A percentile compares a stretch with the other conserved stretches of the same genome.
These are phyloP conservation scores for Pythium rhizo-oryzae DNA, from an alignment of 352 stramenopile genomes.

Conservation along the genomic window DNA sequence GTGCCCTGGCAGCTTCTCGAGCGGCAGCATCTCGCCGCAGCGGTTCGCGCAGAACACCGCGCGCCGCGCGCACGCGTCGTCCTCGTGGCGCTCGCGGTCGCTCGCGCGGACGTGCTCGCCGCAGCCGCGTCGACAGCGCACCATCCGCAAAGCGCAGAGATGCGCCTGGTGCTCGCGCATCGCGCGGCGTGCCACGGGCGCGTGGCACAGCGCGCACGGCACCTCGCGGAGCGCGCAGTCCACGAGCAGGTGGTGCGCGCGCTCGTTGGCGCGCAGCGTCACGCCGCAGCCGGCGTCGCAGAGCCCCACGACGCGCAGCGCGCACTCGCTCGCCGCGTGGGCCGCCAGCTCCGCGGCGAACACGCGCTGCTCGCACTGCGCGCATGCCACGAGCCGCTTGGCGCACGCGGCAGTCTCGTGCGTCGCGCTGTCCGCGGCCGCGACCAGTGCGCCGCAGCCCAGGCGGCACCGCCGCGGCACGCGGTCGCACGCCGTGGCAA, in stretches of 20 bases:
- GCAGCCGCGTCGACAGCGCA: slow-evolving; percentile 64
- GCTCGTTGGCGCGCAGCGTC: slow-evolving; percentile 50
- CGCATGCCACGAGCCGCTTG: slow-evolving; percentile 69
- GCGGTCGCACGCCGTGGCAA: slow-evolving; percentile 39
- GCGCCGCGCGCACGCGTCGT: slow-evolving; percentile 44
- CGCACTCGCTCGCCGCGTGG: slow-evolving; percentile 54
- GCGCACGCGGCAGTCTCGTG: slow-evolving; percentile 55
- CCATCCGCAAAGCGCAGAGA: slow-evolving; percentile 48
- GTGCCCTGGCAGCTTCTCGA: slow-evolving; percentile 43
- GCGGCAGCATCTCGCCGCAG: slow-evolving; percentile 48
- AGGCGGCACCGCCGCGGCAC: slow-evolving; percentile 54
- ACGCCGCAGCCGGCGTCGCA: slow-evolving; percentile 55
- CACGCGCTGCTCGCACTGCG: slow-evolving; percentile 44
- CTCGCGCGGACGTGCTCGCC: slow-evolving; percentile 42
- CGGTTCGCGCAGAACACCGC: slow-evolving; percentile 54
- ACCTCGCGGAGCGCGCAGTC: slow-evolving; percentile 53
- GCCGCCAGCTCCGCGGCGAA: slow-evolving; percentile 47
- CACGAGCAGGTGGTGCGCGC: slow-evolving; percentile 59
- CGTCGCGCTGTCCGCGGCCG: slow-evolving; percentile 20
- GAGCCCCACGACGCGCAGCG: slow-evolving; percentile 45
- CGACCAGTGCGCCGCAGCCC: slow-evolving; percentile 39
- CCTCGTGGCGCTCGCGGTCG: slow-evolving; percentile 51
- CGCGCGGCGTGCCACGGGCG: slow-evolving; percentile 34
- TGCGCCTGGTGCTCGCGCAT: slow-evolving; percentile 50
- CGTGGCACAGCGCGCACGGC: slow-evolving; percentile 52